A percentile compares a stretch with the other conserved stretches of the same genome.
Conservation (phyloP, 192 early-diverging fungal species). For the Allomyces macrogynus region DNA sequence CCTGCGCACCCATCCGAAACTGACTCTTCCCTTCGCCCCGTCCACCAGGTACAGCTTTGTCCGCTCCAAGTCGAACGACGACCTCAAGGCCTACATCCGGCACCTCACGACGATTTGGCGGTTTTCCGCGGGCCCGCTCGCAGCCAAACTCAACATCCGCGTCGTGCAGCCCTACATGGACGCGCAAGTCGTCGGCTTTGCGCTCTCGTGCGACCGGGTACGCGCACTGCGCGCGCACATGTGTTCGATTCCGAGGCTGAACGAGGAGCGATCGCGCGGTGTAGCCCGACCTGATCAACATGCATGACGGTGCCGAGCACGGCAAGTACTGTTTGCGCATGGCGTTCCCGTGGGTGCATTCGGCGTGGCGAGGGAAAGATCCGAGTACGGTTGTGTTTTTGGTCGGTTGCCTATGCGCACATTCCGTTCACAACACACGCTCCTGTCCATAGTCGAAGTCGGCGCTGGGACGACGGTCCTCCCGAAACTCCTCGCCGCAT, state of each 20-base stretch:
- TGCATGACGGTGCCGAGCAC: constrained; percentile 4
- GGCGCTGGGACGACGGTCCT: constrained; percentile 36
- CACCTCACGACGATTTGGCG: constrained; percentile 24
- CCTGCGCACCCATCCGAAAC: too few species aligned
- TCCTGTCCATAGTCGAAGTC: constrained; percentile 16
- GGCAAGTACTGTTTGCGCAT: constrained; percentile 38
- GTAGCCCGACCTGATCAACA: too few species aligned
- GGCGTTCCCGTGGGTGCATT: constrained; percentile 40
- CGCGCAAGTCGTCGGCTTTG: constrained; percentile 26
- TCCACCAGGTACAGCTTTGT: constrained; percentile 27
- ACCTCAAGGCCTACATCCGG: constrained; percentile 22
- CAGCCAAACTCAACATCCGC: constrained; percentile 17
- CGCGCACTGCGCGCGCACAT: too few species aligned
- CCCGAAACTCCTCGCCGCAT: constrained; percentile 19
- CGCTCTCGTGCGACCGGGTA: constrained; percentile 13
- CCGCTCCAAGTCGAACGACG: constrained; percentile 20
- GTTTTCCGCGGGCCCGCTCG: constrained; percentile 28
- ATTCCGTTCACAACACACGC: too few species aligned
- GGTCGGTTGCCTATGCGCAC: too few species aligned
- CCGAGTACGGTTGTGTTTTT: constrained; percentile 9
- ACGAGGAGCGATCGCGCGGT: too few species aligned
- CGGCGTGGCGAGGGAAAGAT: constrained; percentile 40
- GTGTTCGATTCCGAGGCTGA: too few species aligned
- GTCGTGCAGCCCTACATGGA: constrained; percentile 35
- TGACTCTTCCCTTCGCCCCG: too few species aligned